Evolutionary conservation across 1,139 yeast species (phyloP).

Genomic region (Geotrichum australiense): DNA sequence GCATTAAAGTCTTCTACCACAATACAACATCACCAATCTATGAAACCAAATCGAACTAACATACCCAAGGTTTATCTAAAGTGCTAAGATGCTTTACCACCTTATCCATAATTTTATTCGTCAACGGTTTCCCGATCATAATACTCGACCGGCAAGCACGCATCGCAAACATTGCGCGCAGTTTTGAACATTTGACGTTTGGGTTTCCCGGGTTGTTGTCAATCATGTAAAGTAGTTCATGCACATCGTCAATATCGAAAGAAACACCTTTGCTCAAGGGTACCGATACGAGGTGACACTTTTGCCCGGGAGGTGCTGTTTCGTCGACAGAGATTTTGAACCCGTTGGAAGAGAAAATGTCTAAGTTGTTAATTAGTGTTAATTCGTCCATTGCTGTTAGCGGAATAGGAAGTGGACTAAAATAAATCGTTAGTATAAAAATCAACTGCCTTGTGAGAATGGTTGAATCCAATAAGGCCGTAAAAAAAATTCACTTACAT

Average conservation of each 20-base stretch:
- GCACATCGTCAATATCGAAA: constrained; percentile 59
- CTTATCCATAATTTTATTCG: constrained; percentile 49
- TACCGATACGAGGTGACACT: constrained; percentile 50
- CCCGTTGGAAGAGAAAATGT: constrained; percentile 65
- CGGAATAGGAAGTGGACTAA: constrained; percentile 50
- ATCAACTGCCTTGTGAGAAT: no score
- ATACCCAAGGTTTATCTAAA: constrained; percentile 80
- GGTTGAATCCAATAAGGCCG: no score
- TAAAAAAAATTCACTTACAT: no score
- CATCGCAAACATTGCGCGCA: constrained; percentile 81
- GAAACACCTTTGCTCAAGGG: constrained; percentile 68
- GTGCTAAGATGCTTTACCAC: constrained; percentile 63
- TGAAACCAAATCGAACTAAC: background rate
- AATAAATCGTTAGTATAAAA: constrained; percentile 7
- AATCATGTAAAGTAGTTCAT: constrained; percentile 64
- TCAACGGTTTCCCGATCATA: constrained; percentile 81
- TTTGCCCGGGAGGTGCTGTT: constrained; percentile 48
- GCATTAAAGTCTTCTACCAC: no score
- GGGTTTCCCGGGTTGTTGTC: constrained; percentile 35
- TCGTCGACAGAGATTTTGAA: constrained; percentile 51
- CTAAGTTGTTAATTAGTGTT: constrained; percentile 51
- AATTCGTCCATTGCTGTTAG: constrained; percentile 74
- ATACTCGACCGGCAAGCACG: constrained; percentile 90
- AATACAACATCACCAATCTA: background rate
- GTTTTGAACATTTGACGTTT: constrained; percentile 60